Percentiles rank a stretch among this genome's conserved stretches.
Conservation (phyloP, 164 flowering plant species). For the Amborella trichopoda region DNA sequence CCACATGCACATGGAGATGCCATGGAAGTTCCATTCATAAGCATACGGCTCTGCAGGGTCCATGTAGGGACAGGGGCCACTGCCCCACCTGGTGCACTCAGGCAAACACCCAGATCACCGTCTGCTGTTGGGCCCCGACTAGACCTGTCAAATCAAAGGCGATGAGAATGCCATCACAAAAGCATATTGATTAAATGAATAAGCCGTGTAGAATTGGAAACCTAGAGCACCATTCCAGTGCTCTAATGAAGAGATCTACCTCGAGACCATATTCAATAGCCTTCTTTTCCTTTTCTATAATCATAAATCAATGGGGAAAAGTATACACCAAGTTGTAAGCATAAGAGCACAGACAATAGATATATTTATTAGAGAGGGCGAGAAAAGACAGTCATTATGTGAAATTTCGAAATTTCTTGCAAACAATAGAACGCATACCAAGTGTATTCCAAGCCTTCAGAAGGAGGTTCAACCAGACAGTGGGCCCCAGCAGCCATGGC, state of each 20-base stretch:
- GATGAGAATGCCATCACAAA: neutral
- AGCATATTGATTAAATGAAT: no score
- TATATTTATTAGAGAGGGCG: no score
- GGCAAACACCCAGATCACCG: slow-evolving; percentile 86
- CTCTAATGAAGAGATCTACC: no score
- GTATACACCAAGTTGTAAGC: no score
- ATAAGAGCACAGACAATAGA: no score
- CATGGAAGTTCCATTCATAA: slow-evolving; percentile 99
- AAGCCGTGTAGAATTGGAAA: no score
- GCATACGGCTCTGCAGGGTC: slow-evolving; percentile 96
- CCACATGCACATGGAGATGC: slow-evolving; percentile 99
- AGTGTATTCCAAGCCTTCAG: slow-evolving; percentile 90
- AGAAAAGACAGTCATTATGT: no score
- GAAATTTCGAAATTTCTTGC: no score
- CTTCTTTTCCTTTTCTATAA: no score
- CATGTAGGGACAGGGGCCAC: slow-evolving; percentile 98
- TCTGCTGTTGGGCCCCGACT: slow-evolving; percentile 96
- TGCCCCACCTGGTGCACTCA: slow-evolving; percentile 99
- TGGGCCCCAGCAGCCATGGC: slow-evolving; percentile 99
- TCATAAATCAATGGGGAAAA: no score
- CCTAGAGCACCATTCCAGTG: no score
- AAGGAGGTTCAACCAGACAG: slow-evolving; percentile 79
- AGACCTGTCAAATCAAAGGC: slow-evolving; percentile 71
- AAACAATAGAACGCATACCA: slow-evolving; percentile 70
- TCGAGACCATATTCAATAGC: no score